A percentile compares a stretch with the other conserved stretches of the same genome.
These are phyloP conservation scores for Ricinus communis DNA, from an alignment of 345 rosid genomes.

Conservation along the genomic window DNA sequence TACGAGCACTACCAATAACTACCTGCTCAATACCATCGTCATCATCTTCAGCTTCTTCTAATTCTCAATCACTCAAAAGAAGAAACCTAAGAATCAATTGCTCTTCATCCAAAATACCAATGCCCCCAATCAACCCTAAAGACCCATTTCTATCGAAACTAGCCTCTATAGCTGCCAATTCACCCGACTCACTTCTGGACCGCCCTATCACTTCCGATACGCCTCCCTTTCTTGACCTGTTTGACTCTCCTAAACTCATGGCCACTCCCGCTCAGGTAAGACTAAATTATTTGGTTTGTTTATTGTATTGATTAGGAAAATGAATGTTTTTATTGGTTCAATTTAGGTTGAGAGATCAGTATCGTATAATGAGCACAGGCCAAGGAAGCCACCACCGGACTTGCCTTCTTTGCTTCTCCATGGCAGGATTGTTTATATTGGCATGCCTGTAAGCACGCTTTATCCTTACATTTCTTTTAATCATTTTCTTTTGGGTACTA, in stretches of 20 bases:
- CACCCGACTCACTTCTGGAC: constrained; percentile 54
- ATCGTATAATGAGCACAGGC: constrained; percentile 55
- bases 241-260: constrained; percentile 75
- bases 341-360: constrained; percentile 71
- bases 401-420: constrained; percentile 76
- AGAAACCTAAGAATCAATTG: constrained; percentile 33
- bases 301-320: no score
- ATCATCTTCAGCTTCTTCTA: constrained; percentile 29
- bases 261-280: constrained; percentile 74
- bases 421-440: constrained; percentile 80
- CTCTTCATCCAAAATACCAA: constrained; percentile 56
- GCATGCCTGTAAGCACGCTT: constrained; percentile 71
- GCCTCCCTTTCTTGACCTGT: constrained; percentile 74
- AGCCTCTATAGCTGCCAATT: constrained; percentile 56
- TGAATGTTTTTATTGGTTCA: neutral
- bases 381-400: constrained; percentile 74
- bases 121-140: constrained; percentile 70
- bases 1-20: constrained; percentile 43
- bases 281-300: no score
- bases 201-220: constrained; percentile 46
- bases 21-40: constrained; percentile 38
- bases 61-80: constrained; percentile 29
- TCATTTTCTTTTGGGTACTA: neutral
- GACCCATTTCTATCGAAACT: constrained; percentile 70
- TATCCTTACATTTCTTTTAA: neutral